Conservation (phyloP, 345 rosid genomes). For the Eucalyptus globulus region DNA sequence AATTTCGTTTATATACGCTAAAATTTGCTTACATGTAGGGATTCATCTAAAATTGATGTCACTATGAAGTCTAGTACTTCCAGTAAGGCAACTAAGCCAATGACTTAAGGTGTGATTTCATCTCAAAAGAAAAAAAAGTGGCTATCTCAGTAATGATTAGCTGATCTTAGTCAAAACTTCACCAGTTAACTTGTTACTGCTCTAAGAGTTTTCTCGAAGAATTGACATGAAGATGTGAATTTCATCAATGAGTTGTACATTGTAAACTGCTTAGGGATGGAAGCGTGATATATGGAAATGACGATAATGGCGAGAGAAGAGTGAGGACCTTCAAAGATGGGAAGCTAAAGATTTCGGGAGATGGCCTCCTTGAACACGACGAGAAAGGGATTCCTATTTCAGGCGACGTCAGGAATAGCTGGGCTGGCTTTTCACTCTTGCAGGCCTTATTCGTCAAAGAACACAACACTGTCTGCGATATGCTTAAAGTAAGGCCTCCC, state of each 20-base stretch:
- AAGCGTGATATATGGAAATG: constrained; percentile 71
- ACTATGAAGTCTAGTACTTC: background rate
- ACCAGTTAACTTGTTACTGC: background rate
- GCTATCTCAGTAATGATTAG: background rate
- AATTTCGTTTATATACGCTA: background rate
- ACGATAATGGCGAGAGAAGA: constrained; percentile 44
- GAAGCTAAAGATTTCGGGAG: constrained; percentile 36
- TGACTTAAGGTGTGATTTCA: background rate
- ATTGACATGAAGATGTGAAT: background rate
- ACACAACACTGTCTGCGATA: constrained; percentile 56
- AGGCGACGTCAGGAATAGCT: constrained; percentile 66
- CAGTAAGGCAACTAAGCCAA: background rate
- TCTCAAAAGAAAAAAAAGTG: background rate
- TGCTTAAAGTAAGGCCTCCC: constrained; percentile 37
- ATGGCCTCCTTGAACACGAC: constrained; percentile 47
- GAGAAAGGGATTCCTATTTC: constrained; percentile 57
- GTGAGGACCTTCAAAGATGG: constrained; percentile 72
- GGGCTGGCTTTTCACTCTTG: constrained; percentile 70
- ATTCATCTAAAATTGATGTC: background rate
- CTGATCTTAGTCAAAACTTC: background rate
- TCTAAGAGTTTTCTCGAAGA: background rate
- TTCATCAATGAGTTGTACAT: background rate
- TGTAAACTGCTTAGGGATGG: constrained; percentile 40
- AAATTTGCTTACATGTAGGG: background rate
- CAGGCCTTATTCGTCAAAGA: constrained; percentile 67